Conservation (phyloP, 768 basidiomycete species). For the Krasilnikovozyma curviuscula region DNA sequence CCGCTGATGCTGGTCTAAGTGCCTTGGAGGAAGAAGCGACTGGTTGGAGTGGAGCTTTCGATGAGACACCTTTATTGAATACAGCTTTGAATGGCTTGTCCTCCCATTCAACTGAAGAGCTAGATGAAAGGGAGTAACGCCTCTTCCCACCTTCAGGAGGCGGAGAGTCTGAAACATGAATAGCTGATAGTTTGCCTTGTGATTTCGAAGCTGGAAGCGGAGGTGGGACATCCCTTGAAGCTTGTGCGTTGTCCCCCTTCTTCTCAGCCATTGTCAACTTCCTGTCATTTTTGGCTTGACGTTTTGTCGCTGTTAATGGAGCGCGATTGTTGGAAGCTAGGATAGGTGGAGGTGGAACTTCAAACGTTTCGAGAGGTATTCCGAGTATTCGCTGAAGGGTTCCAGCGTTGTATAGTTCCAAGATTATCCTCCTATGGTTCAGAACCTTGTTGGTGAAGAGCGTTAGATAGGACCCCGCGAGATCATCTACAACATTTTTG, state of each 20-base stretch:
- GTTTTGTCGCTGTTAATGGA: background rate
- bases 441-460: constrained; percentile 36
- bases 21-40: no score
- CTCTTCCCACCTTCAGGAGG: no score
- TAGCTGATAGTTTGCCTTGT: constrained; percentile 1
- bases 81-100: no score
- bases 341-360: constrained; percentile 11
- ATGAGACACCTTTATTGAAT: no score
- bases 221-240: background rate
- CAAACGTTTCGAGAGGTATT: constrained; percentile 23
- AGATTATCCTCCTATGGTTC: constrained; percentile 48
- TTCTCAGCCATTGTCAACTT: no score
- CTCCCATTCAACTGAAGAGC: no score
- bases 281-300: background rate
- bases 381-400: constrained; percentile 43
- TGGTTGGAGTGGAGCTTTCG: no score
- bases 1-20: no score
- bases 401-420: constrained; percentile 45
- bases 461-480: background rate
- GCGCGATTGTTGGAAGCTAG: background rate
- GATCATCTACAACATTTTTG: background rate
- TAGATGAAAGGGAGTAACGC: no score
- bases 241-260: no score
- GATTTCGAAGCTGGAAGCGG: background rate
- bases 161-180: no score